These are phyloP conservation scores for Wickerhamiella musiphila DNA, from an alignment of 805 yeast genomes.

Conservation along the genomic window DNA sequence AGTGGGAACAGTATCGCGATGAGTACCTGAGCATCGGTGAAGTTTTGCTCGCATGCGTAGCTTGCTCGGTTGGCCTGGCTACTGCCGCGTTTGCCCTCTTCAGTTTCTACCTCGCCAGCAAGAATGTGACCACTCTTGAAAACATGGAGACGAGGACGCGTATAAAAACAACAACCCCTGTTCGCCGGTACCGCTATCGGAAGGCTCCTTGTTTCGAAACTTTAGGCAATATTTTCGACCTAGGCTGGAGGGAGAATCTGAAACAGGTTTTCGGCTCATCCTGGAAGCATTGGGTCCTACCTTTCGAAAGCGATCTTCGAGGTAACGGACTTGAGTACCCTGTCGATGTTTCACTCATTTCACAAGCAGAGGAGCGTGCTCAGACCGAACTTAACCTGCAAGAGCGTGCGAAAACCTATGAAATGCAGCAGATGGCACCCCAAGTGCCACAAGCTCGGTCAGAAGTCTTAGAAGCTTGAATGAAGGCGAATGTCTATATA, in stretches of 20 bases:
- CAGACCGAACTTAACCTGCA: conserved; percentile 18
- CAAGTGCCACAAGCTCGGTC: too few relatives aligned
- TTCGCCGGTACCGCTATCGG: conserved; percentile 23
- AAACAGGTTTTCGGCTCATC: conserved; percentile 51
- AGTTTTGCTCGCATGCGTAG: conserved; percentile 40
- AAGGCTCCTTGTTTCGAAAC: conserved; percentile 28
- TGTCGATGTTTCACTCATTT: conserved; percentile 16
- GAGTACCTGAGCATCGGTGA: conserved; percentile 38
- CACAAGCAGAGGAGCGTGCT: conserved; percentile 19
- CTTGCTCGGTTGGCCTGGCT: conserved; percentile 33
- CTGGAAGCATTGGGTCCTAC: conserved; percentile 56
- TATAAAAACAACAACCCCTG: conserved; percentile 22
- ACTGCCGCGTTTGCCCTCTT: conserved; percentile 45
- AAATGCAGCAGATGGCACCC: background rate
- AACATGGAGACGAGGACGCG: conserved; percentile 26
- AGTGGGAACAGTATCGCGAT: conserved; percentile 12
- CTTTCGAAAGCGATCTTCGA: conserved; percentile 29
- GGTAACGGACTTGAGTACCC: conserved; percentile 27
- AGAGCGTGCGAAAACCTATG: conserved; percentile 3
- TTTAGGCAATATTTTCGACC: conserved; percentile 55
- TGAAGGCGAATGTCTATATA: too few relatives aligned
- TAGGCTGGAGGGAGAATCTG: conserved; percentile 54
- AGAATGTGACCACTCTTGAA: conserved; percentile 72
- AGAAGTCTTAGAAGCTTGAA: too few relatives aligned
- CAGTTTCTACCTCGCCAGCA: conserved; percentile 30